These are phyloP conservation scores for Lipomyces oligophaga DNA, from an alignment of 805 yeast species.

Conservation along the genomic window DNA sequence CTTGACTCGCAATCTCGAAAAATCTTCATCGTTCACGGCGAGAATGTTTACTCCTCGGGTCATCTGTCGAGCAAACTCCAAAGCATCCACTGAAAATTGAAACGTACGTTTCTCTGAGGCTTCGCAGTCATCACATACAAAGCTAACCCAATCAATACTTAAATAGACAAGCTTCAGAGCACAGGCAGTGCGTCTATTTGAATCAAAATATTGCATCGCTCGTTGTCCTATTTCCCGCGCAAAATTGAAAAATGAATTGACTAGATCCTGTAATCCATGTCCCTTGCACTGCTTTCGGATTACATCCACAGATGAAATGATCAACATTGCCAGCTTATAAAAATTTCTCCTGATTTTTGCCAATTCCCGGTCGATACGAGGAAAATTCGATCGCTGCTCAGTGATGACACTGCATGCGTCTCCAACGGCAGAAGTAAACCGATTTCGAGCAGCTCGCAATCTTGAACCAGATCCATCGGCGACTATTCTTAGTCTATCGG, in stretches of 20 bases:
- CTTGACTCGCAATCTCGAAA: constrained; percentile 63
- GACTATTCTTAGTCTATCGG: constrained; percentile 64
- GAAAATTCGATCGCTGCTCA: constrained; percentile 66
- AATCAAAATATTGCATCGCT: constrained; percentile 56
- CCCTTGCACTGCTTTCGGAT: constrained; percentile 51
- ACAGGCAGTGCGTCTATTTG: constrained; percentile 60
- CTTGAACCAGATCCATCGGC: constrained; percentile 64
- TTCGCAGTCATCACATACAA: constrained; percentile 88
- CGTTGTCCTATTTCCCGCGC: constrained; percentile 79
- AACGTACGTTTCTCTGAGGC: constrained; percentile 90
- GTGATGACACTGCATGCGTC: constrained; percentile 46
- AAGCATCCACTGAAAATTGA: constrained; percentile 92
- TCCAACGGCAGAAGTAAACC: constrained; percentile 55
- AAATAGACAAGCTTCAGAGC: constrained; percentile 68
- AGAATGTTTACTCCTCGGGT: constrained; percentile 86
- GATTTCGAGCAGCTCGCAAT: constrained; percentile 53
- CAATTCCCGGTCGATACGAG: constrained; percentile 69
- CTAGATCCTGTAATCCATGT: constrained; percentile 67
- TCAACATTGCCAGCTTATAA: constrained; percentile 61
- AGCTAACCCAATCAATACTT: constrained; percentile 87
- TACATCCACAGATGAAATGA: constrained; percentile 56
- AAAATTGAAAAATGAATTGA: constrained; percentile 69
- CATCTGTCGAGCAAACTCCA: constrained; percentile 94
- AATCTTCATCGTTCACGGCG: constrained; percentile 73
- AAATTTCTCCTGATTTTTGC: constrained; percentile 61